Evolutionary conservation across 1,284 basidiomycete genomes (phyloP).

Genomic region (Garcileccinum viscosum): DNA sequence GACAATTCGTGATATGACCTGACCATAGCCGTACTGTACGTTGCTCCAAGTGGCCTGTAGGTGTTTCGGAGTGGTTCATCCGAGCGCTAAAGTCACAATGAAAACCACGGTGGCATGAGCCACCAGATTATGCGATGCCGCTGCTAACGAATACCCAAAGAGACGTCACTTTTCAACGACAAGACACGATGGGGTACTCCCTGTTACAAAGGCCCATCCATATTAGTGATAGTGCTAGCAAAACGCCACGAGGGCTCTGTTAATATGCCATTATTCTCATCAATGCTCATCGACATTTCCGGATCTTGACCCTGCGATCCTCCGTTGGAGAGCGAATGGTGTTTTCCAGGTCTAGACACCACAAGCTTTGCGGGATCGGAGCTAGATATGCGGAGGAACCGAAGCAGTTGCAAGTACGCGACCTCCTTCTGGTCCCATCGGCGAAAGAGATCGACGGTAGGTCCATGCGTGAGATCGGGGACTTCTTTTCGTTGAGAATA

Average conservation of each 20-base stretch:
- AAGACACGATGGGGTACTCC: background rate
- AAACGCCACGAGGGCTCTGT: conserved; percentile 44
- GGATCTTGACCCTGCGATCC: conserved; percentile 19
- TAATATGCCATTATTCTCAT: conserved; percentile 36
- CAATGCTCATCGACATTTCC: conserved; percentile 42
- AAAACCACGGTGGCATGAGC: background rate
- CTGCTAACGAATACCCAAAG: background rate
- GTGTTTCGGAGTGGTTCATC: background rate
- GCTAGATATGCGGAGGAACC: conserved; percentile 77
- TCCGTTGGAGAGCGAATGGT: conserved; percentile 44
- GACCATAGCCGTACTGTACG: background rate
- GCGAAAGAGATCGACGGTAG: conserved; percentile 77
- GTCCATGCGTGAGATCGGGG: conserved; percentile 79
- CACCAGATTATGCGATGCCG: background rate
- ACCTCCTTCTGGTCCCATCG: conserved; percentile 79
- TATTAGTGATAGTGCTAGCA: conserved; percentile 50
- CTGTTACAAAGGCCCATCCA: conserved; percentile 43
- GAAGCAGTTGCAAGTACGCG: conserved; percentile 76
- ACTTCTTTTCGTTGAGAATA: conserved; percentile 59
- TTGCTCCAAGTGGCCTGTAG: background rate
- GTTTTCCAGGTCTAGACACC: conserved; percentile 66
- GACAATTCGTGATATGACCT: background rate
- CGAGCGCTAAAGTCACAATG: background rate
- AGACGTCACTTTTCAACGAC: background rate
- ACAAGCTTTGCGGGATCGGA: conserved; percentile 51